Percentiles rank a stretch among this genome's conserved stretches.
phyloP scores from a whole-genome alignment of 2,329 filamentous ascomycete species.

The Claviceps cyperi region DNA sequence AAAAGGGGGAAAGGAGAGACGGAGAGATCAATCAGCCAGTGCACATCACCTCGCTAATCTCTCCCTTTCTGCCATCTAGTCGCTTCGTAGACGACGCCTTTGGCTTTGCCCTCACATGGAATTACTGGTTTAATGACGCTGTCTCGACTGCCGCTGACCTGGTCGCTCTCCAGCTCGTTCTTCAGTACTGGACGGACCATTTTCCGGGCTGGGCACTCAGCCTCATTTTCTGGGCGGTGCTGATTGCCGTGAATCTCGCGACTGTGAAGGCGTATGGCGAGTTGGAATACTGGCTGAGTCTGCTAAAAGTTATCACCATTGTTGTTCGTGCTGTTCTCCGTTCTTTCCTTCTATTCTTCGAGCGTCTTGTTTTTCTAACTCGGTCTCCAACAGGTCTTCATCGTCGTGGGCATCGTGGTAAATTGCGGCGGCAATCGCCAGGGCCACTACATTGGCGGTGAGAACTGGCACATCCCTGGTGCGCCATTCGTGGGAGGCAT shows the following conservation, averaged over 20 bases:
- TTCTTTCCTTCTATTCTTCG: not conserved
- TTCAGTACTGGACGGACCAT: slow-evolving; percentile 46
- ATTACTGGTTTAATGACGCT: slow-evolving; percentile 54
- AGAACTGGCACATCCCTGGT: slow-evolving; percentile 42
- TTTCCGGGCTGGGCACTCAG: slow-evolving; percentile 51
- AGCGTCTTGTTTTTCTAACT: not conserved
- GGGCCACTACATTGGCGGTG: slow-evolving; percentile 41
- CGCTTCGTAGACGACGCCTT: slow-evolving; percentile 39
- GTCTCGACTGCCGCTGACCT: slow-evolving; percentile 39
- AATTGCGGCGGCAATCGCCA: slow-evolving; percentile 37
- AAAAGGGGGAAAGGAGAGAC: not conserved
- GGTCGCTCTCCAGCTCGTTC: slow-evolving; percentile 35
- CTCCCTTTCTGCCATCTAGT: slow-evolving; percentile 5
- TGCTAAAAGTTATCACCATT: slow-evolving; percentile 39
- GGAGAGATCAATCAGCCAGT: not conserved
- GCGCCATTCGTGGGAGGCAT: slow-evolving; percentile 52
- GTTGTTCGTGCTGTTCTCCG: slow-evolving; percentile 16
- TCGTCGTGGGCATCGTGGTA: slow-evolving; percentile 43
- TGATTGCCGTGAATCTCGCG: slow-evolving; percentile 29
- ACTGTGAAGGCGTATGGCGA: slow-evolving; percentile 22
- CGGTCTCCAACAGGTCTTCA: slow-evolving; percentile 30
- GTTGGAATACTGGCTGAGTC: slow-evolving; percentile 41
- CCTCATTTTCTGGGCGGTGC: slow-evolving; percentile 43
- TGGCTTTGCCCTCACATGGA: slow-evolving; percentile 41
- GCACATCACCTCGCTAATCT: not conserved